Conservation (phyloP, 73 alveolate species). For the Tetrahymena thermophila region DNA sequence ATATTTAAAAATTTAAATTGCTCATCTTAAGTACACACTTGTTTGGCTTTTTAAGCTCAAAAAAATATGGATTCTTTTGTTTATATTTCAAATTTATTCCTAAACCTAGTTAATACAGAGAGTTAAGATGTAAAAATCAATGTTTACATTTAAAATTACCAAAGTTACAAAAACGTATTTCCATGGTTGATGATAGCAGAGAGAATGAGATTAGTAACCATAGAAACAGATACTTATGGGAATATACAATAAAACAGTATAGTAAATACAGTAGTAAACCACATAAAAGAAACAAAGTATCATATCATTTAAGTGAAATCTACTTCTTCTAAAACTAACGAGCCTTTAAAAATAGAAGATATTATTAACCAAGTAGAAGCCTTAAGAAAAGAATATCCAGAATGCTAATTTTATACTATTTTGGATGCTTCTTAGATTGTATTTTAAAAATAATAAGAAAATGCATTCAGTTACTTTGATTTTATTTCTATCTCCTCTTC, state of each 20-base stretch:
- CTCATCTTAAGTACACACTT: background rate
- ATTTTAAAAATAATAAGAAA: background rate
- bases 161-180: background rate
- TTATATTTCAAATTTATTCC: background rate
- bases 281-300: background rate
- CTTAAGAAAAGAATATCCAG: background rate
- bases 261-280: background rate
- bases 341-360: background rate
- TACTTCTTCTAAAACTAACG: background rate
- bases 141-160: background rate
- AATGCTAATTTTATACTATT: background rate
- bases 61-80: background rate
- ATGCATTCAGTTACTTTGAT: background rate
- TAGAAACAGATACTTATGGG: background rate
- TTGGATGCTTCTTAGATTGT: background rate
- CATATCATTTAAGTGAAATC: background rate
- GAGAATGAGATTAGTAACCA: background rate
- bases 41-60: background rate
- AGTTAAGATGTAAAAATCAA: background rate
- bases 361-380: background rate
- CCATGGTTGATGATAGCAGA: background rate
- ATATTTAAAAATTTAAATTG: background rate
- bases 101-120: background rate
- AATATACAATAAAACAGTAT: background rate
- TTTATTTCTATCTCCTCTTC: background rate